Evolutionary conservation across 2,329 filamentous ascomycete species (phyloP).

Genomic region (Zasmidium cellare): DNA sequence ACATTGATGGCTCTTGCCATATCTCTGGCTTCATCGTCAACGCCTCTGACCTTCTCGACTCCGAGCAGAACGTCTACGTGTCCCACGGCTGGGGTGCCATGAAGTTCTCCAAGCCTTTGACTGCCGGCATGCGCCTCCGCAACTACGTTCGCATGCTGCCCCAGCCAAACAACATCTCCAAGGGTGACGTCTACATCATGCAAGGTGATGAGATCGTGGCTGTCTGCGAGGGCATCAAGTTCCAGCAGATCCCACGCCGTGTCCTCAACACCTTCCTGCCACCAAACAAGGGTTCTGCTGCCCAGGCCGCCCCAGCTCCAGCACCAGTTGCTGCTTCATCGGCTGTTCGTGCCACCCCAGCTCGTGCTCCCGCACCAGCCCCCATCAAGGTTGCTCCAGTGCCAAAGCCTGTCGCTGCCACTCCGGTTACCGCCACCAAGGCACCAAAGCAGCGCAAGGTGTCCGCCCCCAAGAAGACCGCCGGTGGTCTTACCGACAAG

Average conservation of each 20-base stretch:
- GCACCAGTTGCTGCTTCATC: slow-evolving; percentile 32
- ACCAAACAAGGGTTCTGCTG: slow-evolving; percentile 48
- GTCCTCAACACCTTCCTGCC: slow-evolving; percentile 67
- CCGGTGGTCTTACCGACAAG: slow-evolving; percentile 48
- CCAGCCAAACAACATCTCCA: slow-evolving; percentile 55
- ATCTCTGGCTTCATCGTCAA: slow-evolving; percentile 63
- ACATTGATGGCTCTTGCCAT: slow-evolving; percentile 60
- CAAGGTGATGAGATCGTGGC: slow-evolving; percentile 60
- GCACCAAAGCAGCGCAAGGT: slow-evolving; percentile 54
- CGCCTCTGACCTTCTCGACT: slow-evolving; percentile 59
- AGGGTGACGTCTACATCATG: slow-evolving; percentile 62
- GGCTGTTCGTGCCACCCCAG: slow-evolving; percentile 3
- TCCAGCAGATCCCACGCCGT: slow-evolving; percentile 66
- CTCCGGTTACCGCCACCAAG: slow-evolving; percentile 33
- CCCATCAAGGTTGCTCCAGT: slow-evolving; percentile 22
- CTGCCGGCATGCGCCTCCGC: slow-evolving; percentile 54
- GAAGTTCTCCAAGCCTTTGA: slow-evolving; percentile 44
- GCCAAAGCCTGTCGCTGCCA: slow-evolving; percentile 24
- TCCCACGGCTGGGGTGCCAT: slow-evolving; percentile 64
- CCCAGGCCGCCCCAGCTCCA: slow-evolving; percentile 35
- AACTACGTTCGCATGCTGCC: slow-evolving; percentile 65
- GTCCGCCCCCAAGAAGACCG: slow-evolving; percentile 55
- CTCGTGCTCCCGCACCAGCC: slow-evolving; percentile 20
- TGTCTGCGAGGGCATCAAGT: slow-evolving; percentile 63
- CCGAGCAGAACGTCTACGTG: slow-evolving; percentile 60